phyloP scores from a whole-genome alignment of 2,329 filamentous ascomycete genomes.

The Diaporthe citri region DNA sequence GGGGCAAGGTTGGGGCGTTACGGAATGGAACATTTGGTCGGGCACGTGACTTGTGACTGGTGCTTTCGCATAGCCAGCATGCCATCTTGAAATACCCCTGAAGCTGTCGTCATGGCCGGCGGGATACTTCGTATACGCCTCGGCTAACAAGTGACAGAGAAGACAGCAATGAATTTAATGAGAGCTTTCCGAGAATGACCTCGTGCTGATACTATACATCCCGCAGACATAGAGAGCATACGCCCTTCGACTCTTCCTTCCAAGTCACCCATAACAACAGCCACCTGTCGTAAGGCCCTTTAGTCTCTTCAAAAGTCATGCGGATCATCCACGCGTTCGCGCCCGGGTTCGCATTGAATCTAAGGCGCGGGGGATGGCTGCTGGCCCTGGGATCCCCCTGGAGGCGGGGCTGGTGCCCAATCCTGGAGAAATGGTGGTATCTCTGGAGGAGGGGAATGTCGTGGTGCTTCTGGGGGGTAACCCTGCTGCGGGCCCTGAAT shows the following conservation, averaged over 20 bases:
- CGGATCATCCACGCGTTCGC: no score
- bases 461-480: no score
- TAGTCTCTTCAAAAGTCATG: background rate
- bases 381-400: no score
- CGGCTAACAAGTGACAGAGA: background rate
- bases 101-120: background rate
- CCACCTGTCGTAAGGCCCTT: background rate
- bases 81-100: conserved; percentile 33
- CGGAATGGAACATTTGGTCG: conserved; percentile 2
- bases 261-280: background rate
- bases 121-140: background rate
- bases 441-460: no score
- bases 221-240: background rate
- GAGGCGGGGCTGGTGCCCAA: no score
- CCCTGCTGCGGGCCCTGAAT: no score
- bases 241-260: background rate
- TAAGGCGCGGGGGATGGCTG: background rate
- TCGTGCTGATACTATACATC: conserved; percentile 1
- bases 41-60: background rate
- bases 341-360: background rate
- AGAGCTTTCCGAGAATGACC: background rate
- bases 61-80: conserved; percentile 16
- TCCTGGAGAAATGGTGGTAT: no score
- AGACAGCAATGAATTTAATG: background rate
- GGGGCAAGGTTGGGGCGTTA: conserved; percentile 20